These are phyloP conservation scores for Irpex rosettiformis DNA, from an alignment of 1,284 basidiomycete genomes.

Conservation along the genomic window DNA sequence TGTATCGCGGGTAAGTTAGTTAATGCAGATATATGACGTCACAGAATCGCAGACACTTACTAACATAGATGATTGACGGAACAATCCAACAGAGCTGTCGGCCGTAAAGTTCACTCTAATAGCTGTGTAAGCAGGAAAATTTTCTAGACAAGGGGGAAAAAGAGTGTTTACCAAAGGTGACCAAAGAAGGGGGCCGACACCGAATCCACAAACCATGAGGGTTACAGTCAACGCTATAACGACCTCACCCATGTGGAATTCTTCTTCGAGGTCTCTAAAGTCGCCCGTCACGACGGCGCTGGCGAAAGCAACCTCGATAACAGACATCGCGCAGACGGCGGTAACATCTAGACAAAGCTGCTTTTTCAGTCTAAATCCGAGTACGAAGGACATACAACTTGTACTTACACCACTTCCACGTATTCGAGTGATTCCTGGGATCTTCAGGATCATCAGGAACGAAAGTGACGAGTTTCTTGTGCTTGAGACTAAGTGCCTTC, in stretches of 20 bases:
- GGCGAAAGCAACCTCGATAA: conserved; percentile 48
- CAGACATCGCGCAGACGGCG: conserved; percentile 19
- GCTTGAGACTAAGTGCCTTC: conserved; percentile 27
- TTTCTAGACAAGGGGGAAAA: conserved; percentile 21
- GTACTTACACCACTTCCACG: conserved; percentile 45
- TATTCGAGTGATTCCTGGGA: conserved; percentile 55
- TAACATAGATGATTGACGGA: conserved; percentile 44
- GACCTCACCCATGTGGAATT: conserved; percentile 50
- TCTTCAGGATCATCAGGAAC: conserved; percentile 51
- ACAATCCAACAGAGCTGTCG: conserved; percentile 49
- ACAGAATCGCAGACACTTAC: neutral
- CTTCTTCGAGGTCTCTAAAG: conserved; percentile 32
- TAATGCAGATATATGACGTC: neutral
- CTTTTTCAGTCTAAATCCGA: conserved; percentile 37
- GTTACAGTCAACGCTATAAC: conserved; percentile 39
- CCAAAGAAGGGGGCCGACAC: conserved; percentile 44
- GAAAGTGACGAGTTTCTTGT: conserved; percentile 31
- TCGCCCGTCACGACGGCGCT: conserved; percentile 55
- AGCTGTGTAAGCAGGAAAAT: conserved; percentile 41
- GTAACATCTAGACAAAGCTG: conserved; percentile 21
- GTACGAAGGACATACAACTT: conserved; percentile 28
- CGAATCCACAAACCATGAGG: conserved; percentile 57
- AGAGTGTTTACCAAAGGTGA: conserved; percentile 28
- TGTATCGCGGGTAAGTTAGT: conserved; percentile 14
- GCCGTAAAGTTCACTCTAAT: conserved; percentile 50